phyloP scores from a whole-genome alignment of 2,329 filamentous ascomycete genomes.

The Diaporthe helianthi region DNA sequence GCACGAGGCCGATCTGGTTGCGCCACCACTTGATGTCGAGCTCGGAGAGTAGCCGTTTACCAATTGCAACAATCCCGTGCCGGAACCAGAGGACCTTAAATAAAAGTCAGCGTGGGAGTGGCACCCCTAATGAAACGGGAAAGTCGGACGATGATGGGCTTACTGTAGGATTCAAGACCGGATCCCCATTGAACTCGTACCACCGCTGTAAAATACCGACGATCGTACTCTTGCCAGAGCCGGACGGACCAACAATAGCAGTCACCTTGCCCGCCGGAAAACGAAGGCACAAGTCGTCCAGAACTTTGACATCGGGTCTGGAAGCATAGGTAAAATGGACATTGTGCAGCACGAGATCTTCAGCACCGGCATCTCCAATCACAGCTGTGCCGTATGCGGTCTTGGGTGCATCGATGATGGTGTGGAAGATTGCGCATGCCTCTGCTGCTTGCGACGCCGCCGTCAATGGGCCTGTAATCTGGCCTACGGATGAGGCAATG shows the following conservation, averaged over 20 bases:
- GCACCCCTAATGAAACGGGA: too few species aligned
- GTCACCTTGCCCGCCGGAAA: conserved; percentile 75
- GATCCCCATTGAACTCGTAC: conserved; percentile 54
- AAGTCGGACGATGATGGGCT: background rate
- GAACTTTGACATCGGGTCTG: conserved; percentile 53
- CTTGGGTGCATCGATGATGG: conserved; percentile 54
- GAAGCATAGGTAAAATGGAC: conserved; percentile 73
- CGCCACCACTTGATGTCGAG: conserved; percentile 70
- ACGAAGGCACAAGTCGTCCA: conserved; percentile 58
- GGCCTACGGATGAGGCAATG: conserved; percentile 61
- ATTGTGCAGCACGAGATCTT: conserved; percentile 65
- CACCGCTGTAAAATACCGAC: conserved; percentile 73
- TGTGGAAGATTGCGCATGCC: conserved; percentile 64
- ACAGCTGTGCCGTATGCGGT: conserved; percentile 44
- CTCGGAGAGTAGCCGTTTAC: conserved; percentile 38
- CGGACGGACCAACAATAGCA: conserved; percentile 81
- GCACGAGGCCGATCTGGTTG: conserved; percentile 52
- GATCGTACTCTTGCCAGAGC: conserved; percentile 83
- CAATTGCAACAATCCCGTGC: conserved; percentile 20
- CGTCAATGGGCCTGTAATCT: conserved; percentile 62
- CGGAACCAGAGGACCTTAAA: conserved; percentile 2
- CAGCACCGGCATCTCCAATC: conserved; percentile 47
- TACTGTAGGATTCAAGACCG: conserved; percentile 19
- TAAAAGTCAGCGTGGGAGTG: background rate
- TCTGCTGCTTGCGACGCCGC: conserved; percentile 62